Evolutionary conservation across 495 filamentous ascomycete species (phyloP).

Genomic region (Podospora bellae-mahoneyi): DNA sequence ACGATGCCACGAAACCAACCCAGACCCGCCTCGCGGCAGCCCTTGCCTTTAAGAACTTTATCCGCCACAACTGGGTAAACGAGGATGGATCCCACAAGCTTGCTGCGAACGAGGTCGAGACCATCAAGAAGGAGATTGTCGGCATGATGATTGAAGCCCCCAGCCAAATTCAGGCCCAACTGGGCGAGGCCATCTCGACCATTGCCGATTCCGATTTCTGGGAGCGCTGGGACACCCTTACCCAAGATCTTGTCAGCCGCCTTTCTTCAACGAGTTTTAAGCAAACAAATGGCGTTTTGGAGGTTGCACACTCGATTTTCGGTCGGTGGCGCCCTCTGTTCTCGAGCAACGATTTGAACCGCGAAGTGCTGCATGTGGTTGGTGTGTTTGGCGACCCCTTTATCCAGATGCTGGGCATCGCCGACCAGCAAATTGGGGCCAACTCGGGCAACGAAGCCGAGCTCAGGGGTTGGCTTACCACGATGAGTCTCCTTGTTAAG

Average conservation of each 20-base stretch:
- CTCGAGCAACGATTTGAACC: conserved; percentile 83
- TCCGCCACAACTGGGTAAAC: conserved; percentile 72
- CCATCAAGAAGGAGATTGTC: conserved; percentile 91
- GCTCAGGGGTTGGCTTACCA: conserved; percentile 71
- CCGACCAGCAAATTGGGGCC: conserved; percentile 72
- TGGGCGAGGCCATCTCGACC: conserved; percentile 92
- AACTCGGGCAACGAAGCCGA: conserved; percentile 69
- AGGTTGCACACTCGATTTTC: conserved; percentile 98
- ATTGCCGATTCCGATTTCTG: conserved; percentile 99
- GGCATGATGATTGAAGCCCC: conserved; percentile 94
- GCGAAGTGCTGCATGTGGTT: conserved; percentile 92
- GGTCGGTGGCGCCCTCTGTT: conserved; percentile 92
- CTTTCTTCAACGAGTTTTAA: conserved; percentile 71
- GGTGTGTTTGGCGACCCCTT: conserved; percentile 76
- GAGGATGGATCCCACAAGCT: conserved; percentile 91
- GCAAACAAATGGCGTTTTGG: conserved; percentile 87
- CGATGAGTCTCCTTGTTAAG: conserved; percentile 81
- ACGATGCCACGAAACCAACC: conserved; percentile 59
- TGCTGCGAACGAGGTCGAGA: conserved; percentile 68
- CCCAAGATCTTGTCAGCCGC: conserved; percentile 81
- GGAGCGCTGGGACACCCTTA: conserved; percentile 88
- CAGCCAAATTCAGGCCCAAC: conserved; percentile 78
- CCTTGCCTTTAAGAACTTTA: conserved; percentile 97
- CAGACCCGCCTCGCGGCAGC: conserved; percentile 87
- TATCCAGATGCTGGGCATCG: conserved; percentile 68